Evolutionary conservation across 192 early-diverging fungal species (phyloP).

Genomic region (Mycoemilia scoparia): DNA sequence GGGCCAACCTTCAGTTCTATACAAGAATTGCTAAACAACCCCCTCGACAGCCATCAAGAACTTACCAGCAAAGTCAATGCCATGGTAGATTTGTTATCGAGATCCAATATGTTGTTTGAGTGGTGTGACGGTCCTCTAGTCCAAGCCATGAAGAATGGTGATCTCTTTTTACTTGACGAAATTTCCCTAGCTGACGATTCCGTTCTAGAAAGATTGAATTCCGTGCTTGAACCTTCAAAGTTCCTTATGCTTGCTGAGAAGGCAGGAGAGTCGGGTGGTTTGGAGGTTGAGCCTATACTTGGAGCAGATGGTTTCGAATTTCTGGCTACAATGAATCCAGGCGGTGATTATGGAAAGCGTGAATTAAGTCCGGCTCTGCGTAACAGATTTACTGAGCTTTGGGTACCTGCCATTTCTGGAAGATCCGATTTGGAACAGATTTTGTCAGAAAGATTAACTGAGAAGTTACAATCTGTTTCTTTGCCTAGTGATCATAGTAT

Average conservation of each 20-base stretch:
- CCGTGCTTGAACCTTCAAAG: slow-evolving; percentile 74
- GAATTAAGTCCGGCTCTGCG: slow-evolving; percentile 92
- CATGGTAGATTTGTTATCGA: slow-evolving; percentile 9
- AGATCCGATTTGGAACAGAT: slow-evolving; percentile 52
- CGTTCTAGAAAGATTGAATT: slow-evolving; percentile 90
- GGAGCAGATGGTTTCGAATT: slow-evolving; percentile 66
- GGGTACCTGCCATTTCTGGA: slow-evolving; percentile 78
- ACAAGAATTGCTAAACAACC: background rate
- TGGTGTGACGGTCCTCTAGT: slow-evolving; percentile 96
- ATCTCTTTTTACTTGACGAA: slow-evolving; percentile 90
- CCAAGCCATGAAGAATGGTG: slow-evolving; percentile 68
- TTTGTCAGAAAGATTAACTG: too few species aligned
- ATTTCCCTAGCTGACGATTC: slow-evolving; percentile 97
- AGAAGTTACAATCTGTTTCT: too few species aligned
- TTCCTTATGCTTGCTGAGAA: slow-evolving; percentile 82
- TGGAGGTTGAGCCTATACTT: slow-evolving; percentile 52
- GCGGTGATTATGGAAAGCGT: slow-evolving; percentile 97
- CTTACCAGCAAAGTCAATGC: slow-evolving; percentile 4
- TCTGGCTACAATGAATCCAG: slow-evolving; percentile 98
- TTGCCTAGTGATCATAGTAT: too few species aligned
- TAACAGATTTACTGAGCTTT: slow-evolving; percentile 96
- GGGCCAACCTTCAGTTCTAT: too few species aligned
- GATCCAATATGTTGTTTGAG: slow-evolving; percentile 56
- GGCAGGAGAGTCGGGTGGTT: slow-evolving; percentile 36
- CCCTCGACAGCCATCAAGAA: slow-evolving; percentile 2